Conservation (phyloP, 495 filamentous ascomycete species). For the Penicillium paxilli region DNA sequence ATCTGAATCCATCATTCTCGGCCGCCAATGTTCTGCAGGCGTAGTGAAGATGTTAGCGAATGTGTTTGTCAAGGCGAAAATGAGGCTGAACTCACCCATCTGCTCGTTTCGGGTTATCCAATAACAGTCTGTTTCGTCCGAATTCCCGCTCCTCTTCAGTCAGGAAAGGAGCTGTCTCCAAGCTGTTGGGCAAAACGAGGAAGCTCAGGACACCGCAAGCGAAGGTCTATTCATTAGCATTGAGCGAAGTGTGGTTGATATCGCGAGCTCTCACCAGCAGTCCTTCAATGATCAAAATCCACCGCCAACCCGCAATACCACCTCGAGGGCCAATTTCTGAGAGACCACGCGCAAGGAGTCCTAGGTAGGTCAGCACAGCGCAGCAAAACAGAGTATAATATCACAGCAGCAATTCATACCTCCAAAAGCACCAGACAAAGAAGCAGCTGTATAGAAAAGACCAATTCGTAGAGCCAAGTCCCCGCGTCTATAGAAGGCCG, state of each 20-base stretch:
- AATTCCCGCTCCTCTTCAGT: conserved; percentile 49
- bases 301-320: conserved; percentile 58
- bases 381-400: conserved; percentile 1
- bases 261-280: conserved; percentile 43
- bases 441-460: conserved; percentile 72
- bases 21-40: conserved; percentile 17
- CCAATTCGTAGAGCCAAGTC: conserved; percentile 72
- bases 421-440: conserved; percentile 69
- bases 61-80: no score
- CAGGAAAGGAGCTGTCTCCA: conserved; percentile 51
- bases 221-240: no score
- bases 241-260: no score
- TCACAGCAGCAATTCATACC: conserved; percentile 31
- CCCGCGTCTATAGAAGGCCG: conserved; percentile 69
- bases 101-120: conserved; percentile 36
- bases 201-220: conserved; percentile 50
- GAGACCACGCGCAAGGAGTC: conserved; percentile 66
- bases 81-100: conserved; percentile 32
- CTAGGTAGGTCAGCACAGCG: no score
- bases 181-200: conserved; percentile 56
- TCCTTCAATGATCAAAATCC: conserved; percentile 67
- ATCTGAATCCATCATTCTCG: conserved; percentile 37
- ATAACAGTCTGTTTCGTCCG: conserved; percentile 37
- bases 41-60: not conserved
- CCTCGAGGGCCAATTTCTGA: conserved; percentile 59